Evolutionary conservation across 129 eudicot species (phyloP).

Genomic region (Rutidosis leptorrhynchoides): DNA sequence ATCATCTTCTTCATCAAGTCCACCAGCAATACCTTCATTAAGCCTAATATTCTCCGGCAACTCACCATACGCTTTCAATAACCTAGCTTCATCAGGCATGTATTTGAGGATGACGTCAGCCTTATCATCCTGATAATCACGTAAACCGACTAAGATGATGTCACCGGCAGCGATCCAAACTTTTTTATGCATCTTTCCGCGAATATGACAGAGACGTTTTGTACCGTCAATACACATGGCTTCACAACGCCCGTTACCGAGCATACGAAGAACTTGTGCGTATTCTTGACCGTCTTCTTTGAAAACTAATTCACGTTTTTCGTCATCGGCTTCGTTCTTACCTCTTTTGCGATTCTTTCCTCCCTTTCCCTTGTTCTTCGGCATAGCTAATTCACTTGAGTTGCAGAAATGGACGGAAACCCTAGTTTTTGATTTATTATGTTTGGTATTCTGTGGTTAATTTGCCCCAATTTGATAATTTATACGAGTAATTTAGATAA

Average conservation of each 20-base stretch:
- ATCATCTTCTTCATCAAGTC: constrained; percentile 41
- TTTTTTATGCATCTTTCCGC: constrained; percentile 47
- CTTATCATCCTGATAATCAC: constrained; percentile 42
- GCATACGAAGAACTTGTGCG: constrained; percentile 41
- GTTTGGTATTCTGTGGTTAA: neutral
- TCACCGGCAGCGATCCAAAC: constrained; percentile 46
- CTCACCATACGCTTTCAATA: constrained; percentile 42
- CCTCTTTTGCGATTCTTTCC: constrained; percentile 42
- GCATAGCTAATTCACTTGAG: constrained; percentile 26
- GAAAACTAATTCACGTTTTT: constrained; percentile 34
- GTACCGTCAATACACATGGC: constrained; percentile 48
- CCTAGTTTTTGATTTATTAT: constrained; percentile 25
- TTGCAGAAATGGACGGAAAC: constrained; percentile 12
- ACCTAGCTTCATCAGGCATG: constrained; percentile 44
- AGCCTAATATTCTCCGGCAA: constrained; percentile 40
- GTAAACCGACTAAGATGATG: constrained; percentile 33
- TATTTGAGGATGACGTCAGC: constrained; percentile 42
- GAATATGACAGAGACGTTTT: constrained; percentile 40
- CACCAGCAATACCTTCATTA: constrained; percentile 35
- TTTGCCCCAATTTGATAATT: neutral
- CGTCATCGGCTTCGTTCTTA: constrained; percentile 45
- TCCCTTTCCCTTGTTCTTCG: constrained; percentile 52
- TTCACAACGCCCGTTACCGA: constrained; percentile 43
- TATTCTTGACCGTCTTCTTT: constrained; percentile 43
- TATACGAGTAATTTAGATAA: neutral